Base-by-base conservation (phyloP, 805 yeast genomes). In the Hagleromyces aurorensis region DNA sequence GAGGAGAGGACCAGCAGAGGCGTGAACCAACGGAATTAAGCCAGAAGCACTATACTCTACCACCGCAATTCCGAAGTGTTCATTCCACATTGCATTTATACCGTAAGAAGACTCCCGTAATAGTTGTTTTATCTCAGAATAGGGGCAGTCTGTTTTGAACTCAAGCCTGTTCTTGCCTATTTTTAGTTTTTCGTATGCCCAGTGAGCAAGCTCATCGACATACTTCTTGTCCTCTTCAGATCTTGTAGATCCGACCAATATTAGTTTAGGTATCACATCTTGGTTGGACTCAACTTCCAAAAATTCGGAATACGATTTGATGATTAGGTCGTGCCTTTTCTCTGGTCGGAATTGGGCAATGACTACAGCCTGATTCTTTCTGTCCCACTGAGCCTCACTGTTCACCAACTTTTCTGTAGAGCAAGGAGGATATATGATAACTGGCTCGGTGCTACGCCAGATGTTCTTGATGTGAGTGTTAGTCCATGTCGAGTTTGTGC, bases 21-120 rank as follows among this genome's bases (percentile, higher is more conserved):
- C 93, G 57, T 93, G 97, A 3, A 76, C 91, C 3, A 91, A 61
- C 1, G 98, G 96, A 11, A 91, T 72, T 16, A 80, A 67, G 0
- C 96, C 97, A 32, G 81, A 70, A 2, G 89, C 78, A 61, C 82
- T 65, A 52, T 86, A 84, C 56, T 91, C 99, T 6, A 91, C 98
- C 4, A 91, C 89, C 1, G 95, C 89, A 47, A 91, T 91, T 12
- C 99, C 99, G 55, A 91, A 91, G 61, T 91, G 99, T 62, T 91
- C 99, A 58, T 91, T 91, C 98, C 98, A 91, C 99, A 91, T 91
- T 17, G 94, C 86, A 48, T 91, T 89, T 21, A 91, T 63, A 4
- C 98, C 98, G 47, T 73, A 75, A 15, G 75, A 70, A 3, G 85
- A 70, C 9, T 55, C 59, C 8, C 61, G 45, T 19, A 93, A 62